Conservation (phyloP, 2,329 filamentous ascomycete species). For the Arthrobotrys conoides region DNA sequence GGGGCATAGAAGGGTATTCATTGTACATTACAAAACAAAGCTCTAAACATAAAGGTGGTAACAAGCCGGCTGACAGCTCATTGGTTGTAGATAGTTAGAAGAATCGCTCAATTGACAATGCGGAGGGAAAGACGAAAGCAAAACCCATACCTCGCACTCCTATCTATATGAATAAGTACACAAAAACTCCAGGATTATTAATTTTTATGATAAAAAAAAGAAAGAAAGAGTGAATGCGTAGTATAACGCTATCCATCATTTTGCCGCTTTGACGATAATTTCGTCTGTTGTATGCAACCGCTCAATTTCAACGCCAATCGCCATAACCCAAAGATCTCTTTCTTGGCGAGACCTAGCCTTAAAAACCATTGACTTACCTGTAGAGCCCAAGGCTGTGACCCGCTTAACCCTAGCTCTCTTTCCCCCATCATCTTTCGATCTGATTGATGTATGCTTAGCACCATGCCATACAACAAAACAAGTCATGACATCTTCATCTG, state of each 20-base stretch:
- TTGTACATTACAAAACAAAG: constrained; percentile 5
- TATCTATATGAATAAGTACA: constrained; percentile 15
- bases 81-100: not conserved
- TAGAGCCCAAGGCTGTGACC: constrained; percentile 74
- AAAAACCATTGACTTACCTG: constrained; percentile 76
- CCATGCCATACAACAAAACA: constrained; percentile 78
- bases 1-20: constrained; percentile 11
- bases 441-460: constrained; percentile 73
- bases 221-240: not conserved
- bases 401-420: constrained; percentile 71
- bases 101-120: constrained; percentile 28
- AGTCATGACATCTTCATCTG: constrained; percentile 77
- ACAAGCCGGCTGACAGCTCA: not conserved
- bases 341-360: constrained; percentile 76
- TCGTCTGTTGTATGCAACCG: constrained; percentile 69
- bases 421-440: constrained; percentile 67
- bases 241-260: constrained; percentile 58
- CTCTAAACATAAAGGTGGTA: constrained; percentile 16
- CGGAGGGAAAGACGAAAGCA: constrained; percentile 4
- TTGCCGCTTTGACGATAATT: constrained; percentile 58
- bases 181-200: constrained; percentile 5
- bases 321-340: constrained; percentile 78
- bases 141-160: not conserved
- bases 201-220: constrained; percentile 27
- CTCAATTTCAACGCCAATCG: constrained; percentile 77